Evolutionary conservation across 768 basidiomycete genomes (phyloP).

Genomic region (Pseudohyphozyma bogoriensis): DNA sequence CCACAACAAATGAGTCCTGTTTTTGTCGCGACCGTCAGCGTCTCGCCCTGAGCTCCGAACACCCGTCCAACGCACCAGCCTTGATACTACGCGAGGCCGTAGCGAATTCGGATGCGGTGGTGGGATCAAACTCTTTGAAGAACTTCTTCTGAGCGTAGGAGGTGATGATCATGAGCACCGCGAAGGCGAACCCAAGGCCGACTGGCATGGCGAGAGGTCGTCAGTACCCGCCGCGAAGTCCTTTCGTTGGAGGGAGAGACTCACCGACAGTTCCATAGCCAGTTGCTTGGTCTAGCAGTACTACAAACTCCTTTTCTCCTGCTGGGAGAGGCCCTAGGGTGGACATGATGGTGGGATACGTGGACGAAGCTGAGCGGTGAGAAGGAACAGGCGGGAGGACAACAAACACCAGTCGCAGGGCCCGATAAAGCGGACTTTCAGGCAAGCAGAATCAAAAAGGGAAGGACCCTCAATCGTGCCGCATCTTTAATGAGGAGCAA

Average conservation of each 20-base stretch:
- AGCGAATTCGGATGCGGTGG: constrained; percentile 50
- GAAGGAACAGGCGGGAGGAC: neutral
- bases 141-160: constrained; percentile 67
- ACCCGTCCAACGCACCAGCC: neutral
- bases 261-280: constrained; percentile 7
- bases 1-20: constrained; percentile 87
- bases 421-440: too few relatives aligned
- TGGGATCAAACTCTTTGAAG: constrained; percentile 5
- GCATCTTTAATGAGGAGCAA: too few relatives aligned
- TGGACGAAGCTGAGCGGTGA: neutral
- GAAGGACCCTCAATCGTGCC: too few relatives aligned
- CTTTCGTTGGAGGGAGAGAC: too few relatives aligned
- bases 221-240: too few relatives aligned
- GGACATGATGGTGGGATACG: neutral
- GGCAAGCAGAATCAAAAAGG: too few relatives aligned
- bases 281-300: neutral
- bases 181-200: neutral
- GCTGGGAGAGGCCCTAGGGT: too few relatives aligned
- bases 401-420: too few relatives aligned
- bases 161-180: constrained; percentile 41
- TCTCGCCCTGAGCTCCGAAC: neutral
- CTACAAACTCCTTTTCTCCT: constrained; percentile 10
- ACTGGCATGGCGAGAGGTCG: neutral
- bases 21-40: constrained; percentile 50
- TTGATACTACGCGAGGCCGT: constrained; percentile 8